A percentile compares a stretch with the other conserved stretches of the same genome.
Evolutionary conservation across 257 asterid genomes (phyloP).

Genomic region (Lycium ferocissimum): DNA sequence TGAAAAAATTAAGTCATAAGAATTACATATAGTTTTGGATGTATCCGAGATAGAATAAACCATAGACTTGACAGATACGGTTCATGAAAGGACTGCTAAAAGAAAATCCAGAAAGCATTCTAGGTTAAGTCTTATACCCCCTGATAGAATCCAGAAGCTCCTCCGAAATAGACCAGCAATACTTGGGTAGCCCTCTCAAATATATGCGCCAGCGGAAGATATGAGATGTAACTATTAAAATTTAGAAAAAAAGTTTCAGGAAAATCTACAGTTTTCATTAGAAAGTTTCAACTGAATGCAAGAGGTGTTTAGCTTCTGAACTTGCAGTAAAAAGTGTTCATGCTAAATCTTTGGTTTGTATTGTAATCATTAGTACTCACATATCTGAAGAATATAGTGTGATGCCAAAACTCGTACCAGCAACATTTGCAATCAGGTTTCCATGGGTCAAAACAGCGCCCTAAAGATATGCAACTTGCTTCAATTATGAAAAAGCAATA

Average conservation of each 20-base stretch:
- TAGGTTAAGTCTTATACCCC: constrained; percentile 62
- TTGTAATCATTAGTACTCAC: constrained; percentile 55
- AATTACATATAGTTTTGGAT: not conserved
- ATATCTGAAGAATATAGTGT: constrained; percentile 72
- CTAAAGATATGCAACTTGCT: constrained; percentile 39
- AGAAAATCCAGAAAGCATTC: constrained; percentile 2
- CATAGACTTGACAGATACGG: not conserved
- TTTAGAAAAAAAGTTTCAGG: not conserved
- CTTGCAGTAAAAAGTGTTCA: not conserved
- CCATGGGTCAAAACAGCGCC: constrained; percentile 87
- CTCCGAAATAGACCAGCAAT: constrained; percentile 61
- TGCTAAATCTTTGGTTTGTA: not conserved
- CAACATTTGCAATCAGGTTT: constrained; percentile 76
- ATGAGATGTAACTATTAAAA: constrained; percentile 77
- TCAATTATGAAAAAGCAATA: not conserved
- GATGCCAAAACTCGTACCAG: constrained; percentile 58
- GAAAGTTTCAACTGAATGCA: constrained; percentile 3
- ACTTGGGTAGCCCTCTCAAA: constrained; percentile 89
- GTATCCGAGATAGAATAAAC: not conserved
- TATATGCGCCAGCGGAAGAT: constrained; percentile 97
- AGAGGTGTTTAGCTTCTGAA: not conserved
- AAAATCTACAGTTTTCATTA: constrained; percentile 20
- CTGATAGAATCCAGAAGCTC: constrained; percentile 85
- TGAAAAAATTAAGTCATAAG: not conserved
- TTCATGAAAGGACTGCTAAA: constrained; percentile 24